Conservation (phyloP, 345 rosid genomes). For the Pugionium cornutum region DNA sequence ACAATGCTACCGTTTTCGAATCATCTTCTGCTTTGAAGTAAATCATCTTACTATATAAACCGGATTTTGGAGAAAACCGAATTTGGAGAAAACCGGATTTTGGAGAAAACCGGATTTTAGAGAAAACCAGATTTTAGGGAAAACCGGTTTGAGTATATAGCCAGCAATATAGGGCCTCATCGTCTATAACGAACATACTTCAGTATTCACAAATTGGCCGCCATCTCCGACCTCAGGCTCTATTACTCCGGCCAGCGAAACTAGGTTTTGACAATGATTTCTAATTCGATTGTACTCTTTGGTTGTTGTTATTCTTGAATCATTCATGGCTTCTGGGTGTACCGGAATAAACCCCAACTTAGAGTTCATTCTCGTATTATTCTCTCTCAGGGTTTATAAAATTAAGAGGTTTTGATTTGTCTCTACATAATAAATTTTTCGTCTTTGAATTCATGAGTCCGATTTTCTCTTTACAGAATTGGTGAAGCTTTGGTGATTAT, state of each 20-base stretch:
- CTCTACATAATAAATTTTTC: slow-evolving; percentile 1
- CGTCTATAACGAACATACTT: too few species aligned
- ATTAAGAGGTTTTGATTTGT: slow-evolving; percentile 2
- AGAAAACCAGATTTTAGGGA: background rate
- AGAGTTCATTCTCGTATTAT: background rate
- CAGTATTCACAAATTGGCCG: background rate
- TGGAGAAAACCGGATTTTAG: slow-evolving; percentile 13
- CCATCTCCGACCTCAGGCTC: slow-evolving; percentile 18
- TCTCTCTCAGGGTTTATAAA: background rate
- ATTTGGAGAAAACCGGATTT: too few species aligned
- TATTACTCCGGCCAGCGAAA: slow-evolving; percentile 24
- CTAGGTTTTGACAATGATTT: slow-evolving; percentile 24
- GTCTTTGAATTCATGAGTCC: slow-evolving; percentile 13
- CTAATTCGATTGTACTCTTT: background rate
- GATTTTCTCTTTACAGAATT: slow-evolving; percentile 21
- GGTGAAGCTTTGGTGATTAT: slow-evolving; percentile 8
- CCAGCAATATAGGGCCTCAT: slow-evolving; percentile 10
- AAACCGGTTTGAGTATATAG: slow-evolving; percentile 29
- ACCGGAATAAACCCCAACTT: background rate
- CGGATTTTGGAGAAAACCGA: too few species aligned
- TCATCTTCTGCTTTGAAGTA: too few species aligned
- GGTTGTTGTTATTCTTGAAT: background rate
- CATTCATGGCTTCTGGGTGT: slow-evolving; percentile 1
- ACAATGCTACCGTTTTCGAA: too few species aligned
- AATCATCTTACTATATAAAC: too few species aligned